Base-by-base conservation (phyloP, 129 eudicot species). In the Logfia minima region DNA sequence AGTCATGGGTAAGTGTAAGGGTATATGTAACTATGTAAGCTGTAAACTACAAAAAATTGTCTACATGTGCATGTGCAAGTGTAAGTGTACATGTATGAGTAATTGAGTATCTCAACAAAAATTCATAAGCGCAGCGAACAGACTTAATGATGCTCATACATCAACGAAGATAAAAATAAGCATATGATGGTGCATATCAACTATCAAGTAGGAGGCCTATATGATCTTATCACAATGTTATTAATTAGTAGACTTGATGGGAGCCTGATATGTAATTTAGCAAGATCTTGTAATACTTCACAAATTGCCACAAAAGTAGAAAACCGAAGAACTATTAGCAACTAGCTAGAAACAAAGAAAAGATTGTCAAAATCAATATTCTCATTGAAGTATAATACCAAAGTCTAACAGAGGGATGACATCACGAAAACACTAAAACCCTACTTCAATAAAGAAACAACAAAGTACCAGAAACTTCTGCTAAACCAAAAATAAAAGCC, bases 361-460 rank as follows among this genome's bases (percentile, higher is more conserved):
- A 68, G 65, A 69, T 81, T 51, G 56, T 75, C 37, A 58, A 66
- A 81, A 14, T 43, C 70, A 45, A 56, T 35, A 28, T 80, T n/a
- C 84, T 68, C 80, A 75, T 59, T 19, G 70, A 80, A 68, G 84
- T 80, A 80, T 80, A n/a, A 59, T 61, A 16, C 72, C 76, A 60
- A 68, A 80, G 79, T 66, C 83, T 51, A 71, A 63, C 43, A 73
- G 8, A 35, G 72, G 75, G 79, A 29, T 13, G 32, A 73, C 48
- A 60, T 64, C 34, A 52, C 43, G 19, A 52, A 79, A 68, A 66
- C 26, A 67, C 71, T 60, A 45, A 32, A 48, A 43, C 76, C 80
- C 84, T 75, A 81, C 6, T 75, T 45, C 76, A 43, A 60, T 58
- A n/a, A 68, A 29, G 79, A 70, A 75, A 39, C 51, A 65, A 72